These are phyloP conservation scores for Blastocystis sp. DNA, from an alignment of 352 stramenopile genomes.

Conservation along the genomic window DNA sequence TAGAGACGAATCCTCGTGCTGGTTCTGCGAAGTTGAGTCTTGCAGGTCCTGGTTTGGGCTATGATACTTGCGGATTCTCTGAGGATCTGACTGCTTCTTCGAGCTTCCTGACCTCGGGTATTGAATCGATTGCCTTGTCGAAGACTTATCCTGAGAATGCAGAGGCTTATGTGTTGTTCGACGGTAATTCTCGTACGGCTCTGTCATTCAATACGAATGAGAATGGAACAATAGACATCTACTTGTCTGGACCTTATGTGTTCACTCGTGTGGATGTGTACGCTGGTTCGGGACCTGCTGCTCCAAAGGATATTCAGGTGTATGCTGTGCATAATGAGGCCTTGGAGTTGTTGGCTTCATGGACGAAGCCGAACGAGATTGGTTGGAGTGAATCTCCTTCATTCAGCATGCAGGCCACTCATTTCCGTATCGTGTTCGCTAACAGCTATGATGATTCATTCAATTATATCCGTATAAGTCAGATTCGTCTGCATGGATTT, in stretches of 20 bases:
- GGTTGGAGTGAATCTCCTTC: constrained; percentile 12
- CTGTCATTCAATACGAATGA: constrained; percentile 2
- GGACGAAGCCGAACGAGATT: constrained; percentile 36
- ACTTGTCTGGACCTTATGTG: constrained; percentile 42
- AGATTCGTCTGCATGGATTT: constrained; percentile 33
- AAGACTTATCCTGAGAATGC: constrained; percentile 32
- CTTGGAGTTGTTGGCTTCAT: constrained; percentile 7
- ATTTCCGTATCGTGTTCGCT: constrained; percentile 53
- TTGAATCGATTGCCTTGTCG: constrained; percentile 28
- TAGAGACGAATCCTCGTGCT: background rate
- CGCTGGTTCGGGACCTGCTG: background rate
- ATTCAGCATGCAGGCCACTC: constrained; percentile 29
- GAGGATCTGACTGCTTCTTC: constrained; percentile 33
- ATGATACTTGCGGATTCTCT: constrained; percentile 39
- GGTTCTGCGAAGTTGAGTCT: constrained; percentile 18
- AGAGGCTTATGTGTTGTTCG: background rate
- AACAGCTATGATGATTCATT: constrained; percentile 40
- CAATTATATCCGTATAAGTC: constrained; percentile 42
- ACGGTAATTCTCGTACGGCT: constrained; percentile 14
- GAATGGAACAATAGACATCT: constrained; percentile 30
- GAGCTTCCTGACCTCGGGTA: background rate
- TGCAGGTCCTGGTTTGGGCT: constrained; percentile 24
- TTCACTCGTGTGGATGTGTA: constrained; percentile 49
- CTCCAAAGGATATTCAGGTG: constrained; percentile 24
- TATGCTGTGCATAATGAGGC: background rate